Percentiles rank a stretch among this genome's conserved stretches.
Evolutionary conservation across 305 asterid species (phyloP).

Genomic region (Solanum aculeatissimum): DNA sequence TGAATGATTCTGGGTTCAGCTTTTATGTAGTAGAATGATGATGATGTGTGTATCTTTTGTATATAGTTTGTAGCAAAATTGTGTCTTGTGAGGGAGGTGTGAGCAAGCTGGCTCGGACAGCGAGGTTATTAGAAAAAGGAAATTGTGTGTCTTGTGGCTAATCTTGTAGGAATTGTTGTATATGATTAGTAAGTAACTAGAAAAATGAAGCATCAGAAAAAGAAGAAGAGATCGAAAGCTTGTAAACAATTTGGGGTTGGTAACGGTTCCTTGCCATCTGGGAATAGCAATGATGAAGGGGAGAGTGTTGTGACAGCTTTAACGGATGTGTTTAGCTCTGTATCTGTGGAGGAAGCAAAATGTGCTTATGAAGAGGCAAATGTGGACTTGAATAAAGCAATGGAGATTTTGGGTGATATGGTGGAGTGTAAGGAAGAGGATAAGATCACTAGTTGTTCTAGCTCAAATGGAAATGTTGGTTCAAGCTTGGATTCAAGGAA

Average conservation of each 20-base stretch:
- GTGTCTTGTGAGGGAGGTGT: not conserved
- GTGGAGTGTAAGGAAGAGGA: constrained; percentile 37
- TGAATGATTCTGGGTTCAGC: not conserved
- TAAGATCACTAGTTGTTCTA: constrained; percentile 57
- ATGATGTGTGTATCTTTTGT: not conserved
- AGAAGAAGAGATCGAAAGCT: constrained; percentile 50
- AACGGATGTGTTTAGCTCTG: constrained; percentile 32
- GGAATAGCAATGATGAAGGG: not conserved
- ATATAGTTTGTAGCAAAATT: not conserved
- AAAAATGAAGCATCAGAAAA: constrained; percentile 39
- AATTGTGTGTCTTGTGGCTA: not conserved
- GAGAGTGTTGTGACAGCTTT: constrained; percentile 22
- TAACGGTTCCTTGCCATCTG: not conserved
- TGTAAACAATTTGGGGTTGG: constrained; percentile 18
- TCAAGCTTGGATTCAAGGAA: constrained; percentile 15
- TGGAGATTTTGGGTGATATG: constrained; percentile 20
- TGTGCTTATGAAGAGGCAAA: constrained; percentile 34
- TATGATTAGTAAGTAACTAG: not conserved
- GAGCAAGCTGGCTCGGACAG: not conserved
- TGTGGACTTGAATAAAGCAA: constrained; percentile 38
- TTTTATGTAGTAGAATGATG: not conserved
- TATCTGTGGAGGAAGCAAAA: constrained; percentile 43
- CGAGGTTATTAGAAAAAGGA: not conserved
- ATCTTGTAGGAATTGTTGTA: not conserved
- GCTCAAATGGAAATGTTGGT: constrained; percentile 36